Conservation (phyloP, 2,329 filamentous ascomycete species). For the Neonectria coccinea region DNA sequence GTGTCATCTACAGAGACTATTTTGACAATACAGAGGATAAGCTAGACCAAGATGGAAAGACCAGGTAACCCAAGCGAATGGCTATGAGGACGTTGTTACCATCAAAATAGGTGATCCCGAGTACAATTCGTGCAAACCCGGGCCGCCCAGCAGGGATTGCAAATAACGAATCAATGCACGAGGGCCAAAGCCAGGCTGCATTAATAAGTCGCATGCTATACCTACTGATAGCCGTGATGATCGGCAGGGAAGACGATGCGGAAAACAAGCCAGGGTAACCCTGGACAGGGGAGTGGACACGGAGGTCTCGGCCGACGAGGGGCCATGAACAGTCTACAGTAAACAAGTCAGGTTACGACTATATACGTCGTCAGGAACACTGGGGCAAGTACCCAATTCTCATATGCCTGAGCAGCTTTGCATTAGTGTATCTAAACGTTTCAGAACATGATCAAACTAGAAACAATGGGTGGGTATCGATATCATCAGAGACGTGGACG, state of each 20-base stretch:
- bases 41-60: background rate
- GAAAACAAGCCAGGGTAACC: background rate
- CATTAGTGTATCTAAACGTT: slow-evolving; percentile 24
- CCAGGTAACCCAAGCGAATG: background rate
- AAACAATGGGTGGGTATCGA: slow-evolving; percentile 47
- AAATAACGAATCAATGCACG: no score
- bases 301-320: slow-evolving; percentile 22
- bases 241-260: background rate
- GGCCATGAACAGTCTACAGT: background rate
- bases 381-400: background rate
- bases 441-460: slow-evolving; percentile 30
- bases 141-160: no score
- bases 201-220: background rate
- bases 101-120: background rate
- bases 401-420: slow-evolving; percentile 24
- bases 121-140: no score
- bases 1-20: no score
- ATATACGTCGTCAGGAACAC: no score
- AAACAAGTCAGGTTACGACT: no score
- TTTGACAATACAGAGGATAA: background rate
- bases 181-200: background rate
- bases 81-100: background rate
- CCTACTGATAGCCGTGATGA: background rate
- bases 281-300: slow-evolving; percentile 2
- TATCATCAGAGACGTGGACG: slow-evolving; percentile 47